Conservation (phyloP, 257 asterid genomes). For the Echium plantagineum region DNA sequence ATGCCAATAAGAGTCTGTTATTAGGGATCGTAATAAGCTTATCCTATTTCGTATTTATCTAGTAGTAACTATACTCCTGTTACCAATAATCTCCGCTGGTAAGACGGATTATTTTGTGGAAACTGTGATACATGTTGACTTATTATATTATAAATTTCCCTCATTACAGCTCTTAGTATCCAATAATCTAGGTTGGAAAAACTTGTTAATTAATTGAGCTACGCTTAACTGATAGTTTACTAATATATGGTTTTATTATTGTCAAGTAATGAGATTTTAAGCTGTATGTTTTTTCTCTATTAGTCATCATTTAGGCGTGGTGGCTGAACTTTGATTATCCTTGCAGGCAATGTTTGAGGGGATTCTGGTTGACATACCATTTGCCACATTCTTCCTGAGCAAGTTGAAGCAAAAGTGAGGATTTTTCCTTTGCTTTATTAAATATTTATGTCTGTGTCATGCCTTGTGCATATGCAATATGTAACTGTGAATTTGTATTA, state of each 20-base stretch:
- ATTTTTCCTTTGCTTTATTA: slow-evolving; percentile 5
- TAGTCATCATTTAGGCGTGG: slow-evolving; percentile 1
- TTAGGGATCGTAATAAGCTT: background rate
- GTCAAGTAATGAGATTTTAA: background rate
- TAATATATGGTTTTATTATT: background rate
- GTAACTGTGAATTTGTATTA: too few species aligned
- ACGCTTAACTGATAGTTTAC: background rate
- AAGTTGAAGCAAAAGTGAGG: slow-evolving; percentile 94
- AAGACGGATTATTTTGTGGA: too few species aligned
- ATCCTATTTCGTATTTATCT: too few species aligned
- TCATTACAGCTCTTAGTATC: too few species aligned
- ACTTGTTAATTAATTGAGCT: too few species aligned
- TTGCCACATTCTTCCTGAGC: slow-evolving; percentile 96
- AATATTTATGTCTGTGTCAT: background rate
- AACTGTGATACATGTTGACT: too few species aligned
- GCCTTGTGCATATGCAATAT: background rate
- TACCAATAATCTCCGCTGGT: background rate
- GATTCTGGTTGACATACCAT: slow-evolving; percentile 92
- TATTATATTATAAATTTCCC: too few species aligned
- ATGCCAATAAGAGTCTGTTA: background rate
- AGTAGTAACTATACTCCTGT: too few species aligned
- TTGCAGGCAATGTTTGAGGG: slow-evolving; percentile 97
- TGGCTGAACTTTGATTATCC: slow-evolving; percentile 9
- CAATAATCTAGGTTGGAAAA: background rate
- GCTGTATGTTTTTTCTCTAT: background rate